Evolutionary conservation across 202 grass and related monocot genomes (phyloP).

Genomic region (Thinopyrum obtusiflorum): DNA sequence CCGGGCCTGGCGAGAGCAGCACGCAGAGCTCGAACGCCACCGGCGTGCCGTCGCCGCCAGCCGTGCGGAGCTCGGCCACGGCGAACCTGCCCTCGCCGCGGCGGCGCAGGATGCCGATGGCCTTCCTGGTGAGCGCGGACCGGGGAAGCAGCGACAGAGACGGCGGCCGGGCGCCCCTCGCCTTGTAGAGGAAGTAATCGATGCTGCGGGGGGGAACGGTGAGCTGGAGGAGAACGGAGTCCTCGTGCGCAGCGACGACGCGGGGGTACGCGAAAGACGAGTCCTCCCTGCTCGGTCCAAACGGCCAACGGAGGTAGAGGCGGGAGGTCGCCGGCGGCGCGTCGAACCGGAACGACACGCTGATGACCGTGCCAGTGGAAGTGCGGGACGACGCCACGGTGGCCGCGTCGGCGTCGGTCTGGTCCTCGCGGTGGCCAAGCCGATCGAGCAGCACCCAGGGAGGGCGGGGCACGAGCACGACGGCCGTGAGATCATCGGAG

Average conservation of each 20-base stretch:
- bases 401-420: neutral
- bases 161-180: neutral
- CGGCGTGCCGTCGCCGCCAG: neutral
- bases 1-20: neutral
- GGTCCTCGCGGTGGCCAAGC: neutral
- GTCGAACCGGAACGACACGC: neutral
- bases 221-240: constrained; percentile 9
- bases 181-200: neutral
- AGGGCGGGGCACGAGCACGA: neutral
- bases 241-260: neutral
- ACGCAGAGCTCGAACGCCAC: constrained; percentile 1
- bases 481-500: neutral
- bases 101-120: neutral
- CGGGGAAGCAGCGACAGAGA: neutral
- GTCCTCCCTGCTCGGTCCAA: neutral
- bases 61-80: neutral
- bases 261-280: constrained; percentile 3
- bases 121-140: neutral
- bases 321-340: neutral
- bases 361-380: neutral
- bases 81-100: neutral
- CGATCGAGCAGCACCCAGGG: constrained; percentile 5
- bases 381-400: neutral
- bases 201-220: neutral
- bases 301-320: neutral